Evolutionary conservation across 192 early-diverging fungal genomes (phyloP).

Genomic region (Diversispora eburnea): DNA sequence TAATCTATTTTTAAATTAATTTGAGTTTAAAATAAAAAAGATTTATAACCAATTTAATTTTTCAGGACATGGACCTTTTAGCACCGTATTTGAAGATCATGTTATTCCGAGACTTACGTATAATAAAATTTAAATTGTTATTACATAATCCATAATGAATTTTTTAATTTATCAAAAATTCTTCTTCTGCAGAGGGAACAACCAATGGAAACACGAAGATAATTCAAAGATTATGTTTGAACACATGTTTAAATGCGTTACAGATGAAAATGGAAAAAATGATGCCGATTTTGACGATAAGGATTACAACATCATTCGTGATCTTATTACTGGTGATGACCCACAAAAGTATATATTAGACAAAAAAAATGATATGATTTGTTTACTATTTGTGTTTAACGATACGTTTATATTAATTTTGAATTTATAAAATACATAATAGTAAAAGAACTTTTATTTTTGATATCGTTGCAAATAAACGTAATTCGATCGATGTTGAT

Average conservation of each 20-base stretch:
- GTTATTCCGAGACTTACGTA: constrained; percentile 68
- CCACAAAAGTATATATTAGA: background rate
- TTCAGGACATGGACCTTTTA: constrained; percentile 89
- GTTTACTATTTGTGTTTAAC: background rate
- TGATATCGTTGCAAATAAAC: constrained; percentile 96
- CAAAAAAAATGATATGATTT: background rate
- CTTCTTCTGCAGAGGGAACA: constrained; percentile 40
- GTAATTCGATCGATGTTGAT: constrained; percentile 92
- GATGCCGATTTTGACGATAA: constrained; percentile 60
- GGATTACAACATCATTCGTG: constrained; percentile 64
- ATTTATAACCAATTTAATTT: background rate
- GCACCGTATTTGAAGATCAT: constrained; percentile 89
- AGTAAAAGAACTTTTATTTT: constrained; percentile 65
- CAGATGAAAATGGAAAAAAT: constrained; percentile 52
- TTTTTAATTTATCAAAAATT: background rate
- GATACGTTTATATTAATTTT: background rate
- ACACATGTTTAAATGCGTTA: constrained; percentile 46
- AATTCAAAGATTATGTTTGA: constrained; percentile 86
- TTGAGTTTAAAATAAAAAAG: background rate
- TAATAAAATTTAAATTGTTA: background rate
- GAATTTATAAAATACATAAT: background rate
- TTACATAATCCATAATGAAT: background rate
- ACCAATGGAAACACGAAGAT: constrained; percentile 69
- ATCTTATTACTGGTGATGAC: constrained; percentile 62
- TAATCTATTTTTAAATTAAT: background rate